These are phyloP conservation scores for Xylariomycetidae sp. DNA, from an alignment of 2,329 filamentous ascomycete genomes.

Conservation along the genomic window DNA sequence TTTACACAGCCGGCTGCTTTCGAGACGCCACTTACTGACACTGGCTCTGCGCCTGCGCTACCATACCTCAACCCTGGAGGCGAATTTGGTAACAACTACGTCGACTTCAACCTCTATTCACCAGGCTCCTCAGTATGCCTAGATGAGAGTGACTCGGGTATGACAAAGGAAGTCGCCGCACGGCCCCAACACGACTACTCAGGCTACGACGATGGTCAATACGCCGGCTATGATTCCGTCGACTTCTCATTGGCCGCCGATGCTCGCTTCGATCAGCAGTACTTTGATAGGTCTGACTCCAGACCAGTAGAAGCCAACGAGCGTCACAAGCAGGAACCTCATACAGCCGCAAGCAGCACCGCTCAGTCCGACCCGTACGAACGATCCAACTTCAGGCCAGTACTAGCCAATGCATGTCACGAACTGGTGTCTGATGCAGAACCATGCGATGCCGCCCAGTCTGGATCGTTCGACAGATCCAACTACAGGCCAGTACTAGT, in stretches of 20 bases:
- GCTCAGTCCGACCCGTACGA: no score
- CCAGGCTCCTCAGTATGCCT: conserved; percentile 40
- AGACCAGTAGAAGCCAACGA: no score
- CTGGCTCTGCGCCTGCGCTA: conserved; percentile 20
- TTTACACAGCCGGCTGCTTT: conserved; percentile 12
- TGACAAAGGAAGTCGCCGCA: conserved; percentile 20
- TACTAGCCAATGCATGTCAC: no score
- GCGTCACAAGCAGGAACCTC: no score
- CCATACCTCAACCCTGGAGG: conserved; percentile 37
- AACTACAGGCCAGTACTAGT: no score
- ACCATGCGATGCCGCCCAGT: no score
- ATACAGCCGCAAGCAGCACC: no score
- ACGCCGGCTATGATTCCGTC: no score
- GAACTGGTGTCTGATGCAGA: no score
- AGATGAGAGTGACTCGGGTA: conserved; percentile 43
- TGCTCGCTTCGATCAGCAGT: not conserved
- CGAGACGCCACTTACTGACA: conserved; percentile 7
- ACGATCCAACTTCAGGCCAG: no score
- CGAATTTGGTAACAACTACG: conserved; percentile 40
- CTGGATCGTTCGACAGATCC: no score
- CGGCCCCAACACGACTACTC: conserved; percentile 6
- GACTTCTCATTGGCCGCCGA: no score
- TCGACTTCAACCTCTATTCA: conserved; percentile 54
- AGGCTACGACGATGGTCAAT: conserved; percentile 4
- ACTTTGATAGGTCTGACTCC: not conserved